phyloP scores from a whole-genome alignment of 345 rosid genomes.

The Excoecaria cochinchinensis region DNA sequence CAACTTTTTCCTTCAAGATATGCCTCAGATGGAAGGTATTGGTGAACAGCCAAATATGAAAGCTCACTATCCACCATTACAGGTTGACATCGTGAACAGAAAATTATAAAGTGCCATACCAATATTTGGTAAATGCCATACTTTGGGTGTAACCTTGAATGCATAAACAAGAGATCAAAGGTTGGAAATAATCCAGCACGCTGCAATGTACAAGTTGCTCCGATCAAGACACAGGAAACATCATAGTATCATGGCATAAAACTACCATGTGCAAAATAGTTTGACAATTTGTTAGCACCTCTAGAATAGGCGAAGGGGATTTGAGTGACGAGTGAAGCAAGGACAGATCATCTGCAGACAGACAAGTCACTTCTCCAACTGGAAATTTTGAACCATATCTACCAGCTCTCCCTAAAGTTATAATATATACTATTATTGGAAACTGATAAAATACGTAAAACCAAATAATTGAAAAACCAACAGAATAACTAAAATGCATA shows the following conservation, averaged over 20 bases:
- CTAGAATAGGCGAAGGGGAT: slow-evolving; percentile 66
- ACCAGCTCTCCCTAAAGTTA: slow-evolving; percentile 76
- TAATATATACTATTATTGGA: neutral
- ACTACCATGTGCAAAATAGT: neutral
- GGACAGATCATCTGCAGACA: slow-evolving; percentile 56
- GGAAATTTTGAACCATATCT: slow-evolving; percentile 86
- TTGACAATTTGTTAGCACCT: slow-evolving; percentile 38
- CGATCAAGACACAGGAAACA: slow-evolving; percentile 27
- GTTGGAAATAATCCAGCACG: slow-evolving; percentile 82
- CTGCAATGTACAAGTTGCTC: slow-evolving; percentile 42
- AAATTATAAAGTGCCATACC: slow-evolving; percentile 36
- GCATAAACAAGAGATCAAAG: slow-evolving; percentile 70
- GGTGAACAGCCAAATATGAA: neutral
- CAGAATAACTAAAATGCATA: neutral
- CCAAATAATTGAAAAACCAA: neutral
- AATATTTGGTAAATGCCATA: slow-evolving; percentile 56
- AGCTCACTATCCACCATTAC: neutral
- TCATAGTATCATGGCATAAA: neutral
- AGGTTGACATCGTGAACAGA: slow-evolving; percentile 7
- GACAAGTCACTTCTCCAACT: slow-evolving; percentile 91
- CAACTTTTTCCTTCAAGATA: neutral
- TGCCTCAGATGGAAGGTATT: neutral
- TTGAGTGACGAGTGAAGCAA: slow-evolving; percentile 71
- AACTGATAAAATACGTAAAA: neutral
- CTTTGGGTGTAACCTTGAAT: slow-evolving; percentile 65